Evolutionary conservation across 1,284 basidiomycete species (phyloP), one percentile per base, ranked within the genome.

Genomic region (Moesziomyces globuligerus): DNA sequence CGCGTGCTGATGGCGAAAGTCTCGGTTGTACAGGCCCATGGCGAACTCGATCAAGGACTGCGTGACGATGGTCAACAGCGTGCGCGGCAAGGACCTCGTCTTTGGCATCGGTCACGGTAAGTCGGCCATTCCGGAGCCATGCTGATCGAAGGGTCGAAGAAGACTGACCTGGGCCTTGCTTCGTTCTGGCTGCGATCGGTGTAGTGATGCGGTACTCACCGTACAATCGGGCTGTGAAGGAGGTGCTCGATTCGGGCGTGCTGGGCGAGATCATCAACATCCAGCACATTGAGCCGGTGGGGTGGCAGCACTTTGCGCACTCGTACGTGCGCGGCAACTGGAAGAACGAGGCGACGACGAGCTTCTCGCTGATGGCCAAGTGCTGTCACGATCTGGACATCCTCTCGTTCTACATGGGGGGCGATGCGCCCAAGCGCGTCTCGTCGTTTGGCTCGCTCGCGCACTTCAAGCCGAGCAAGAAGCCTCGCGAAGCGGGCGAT

Each of bases 291-390:
- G 61, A 65, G 24, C 61, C 61, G 20, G 55, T 65, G 7, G 61
- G 61, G 9, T 65, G 61, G 61, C 61, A 65, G 50, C 61, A 65
- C 49, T 65, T 65, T 53, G 61, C 61, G 25, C 61, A 65, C 47
- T 57, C 54, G 42, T 65, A 65, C 46, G 61, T 65, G 41, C 54
- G 61, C 6, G 61, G 61, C 49, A 65, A 65, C 41, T 65, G 61
- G 61, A 53, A 49, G 42, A 57, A 57, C 50, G 61, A 65, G 42
- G 61, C 54, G 23, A 65, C 48, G 29, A 57, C 54, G 37, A 57
- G 61, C 50, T 65, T 65, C 25, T 65, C 61, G 29, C 46, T 65
- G 21, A 65, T 65, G 61, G 55, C 61, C 49, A 65, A 65, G 29
- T 65, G 61, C 36, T 65, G 54, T 40, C 61, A 65, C 50, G 61